Percentiles rank a stretch among this genome's conserved stretches.
Evolutionary conservation across 768 basidiomycete species (phyloP).

Genomic region (Fomitopsis serialis): DNA sequence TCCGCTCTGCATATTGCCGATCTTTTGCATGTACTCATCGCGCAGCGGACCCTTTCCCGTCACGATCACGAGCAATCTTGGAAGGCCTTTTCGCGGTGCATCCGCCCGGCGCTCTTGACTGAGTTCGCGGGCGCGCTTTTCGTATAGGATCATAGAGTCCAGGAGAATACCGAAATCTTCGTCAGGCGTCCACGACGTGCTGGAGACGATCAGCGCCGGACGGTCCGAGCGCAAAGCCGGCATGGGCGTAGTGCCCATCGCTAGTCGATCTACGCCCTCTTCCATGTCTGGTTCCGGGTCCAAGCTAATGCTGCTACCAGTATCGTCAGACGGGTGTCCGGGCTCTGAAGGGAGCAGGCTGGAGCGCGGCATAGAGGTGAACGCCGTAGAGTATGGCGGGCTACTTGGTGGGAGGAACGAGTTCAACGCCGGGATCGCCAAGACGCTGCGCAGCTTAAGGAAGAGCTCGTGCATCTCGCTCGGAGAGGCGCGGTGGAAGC

Average conservation of each 20-base stretch:
- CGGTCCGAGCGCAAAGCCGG: conserved; percentile 63
- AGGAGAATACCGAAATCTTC: conserved; percentile 90
- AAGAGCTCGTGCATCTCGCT: conserved; percentile 74
- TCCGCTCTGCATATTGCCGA: conserved; percentile 49
- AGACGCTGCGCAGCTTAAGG: conserved; percentile 43
- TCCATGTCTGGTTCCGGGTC: conserved; percentile 13
- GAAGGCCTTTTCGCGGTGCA: conserved; percentile 34
- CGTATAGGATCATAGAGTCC: conserved; percentile 67
- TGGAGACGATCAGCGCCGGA: conserved; percentile 83
- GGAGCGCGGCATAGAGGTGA: conserved; percentile 43
- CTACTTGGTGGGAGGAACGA: conserved; percentile 50
- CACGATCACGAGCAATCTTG: conserved; percentile 76
- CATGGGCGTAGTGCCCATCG: conserved; percentile 24
- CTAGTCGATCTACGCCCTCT: conserved; percentile 14
- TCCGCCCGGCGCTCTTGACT: conserved; percentile 7
- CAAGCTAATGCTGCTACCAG: conserved; percentile 7
- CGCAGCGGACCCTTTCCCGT: conserved; percentile 88
- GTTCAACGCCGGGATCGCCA: conserved; percentile 42
- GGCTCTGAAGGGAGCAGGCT: conserved; percentile 3
- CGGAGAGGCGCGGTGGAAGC: conserved; percentile 68
- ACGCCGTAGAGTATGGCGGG: conserved; percentile 55
- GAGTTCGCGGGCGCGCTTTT: conserved; percentile 43
- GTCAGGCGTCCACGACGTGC: conserved; percentile 96
- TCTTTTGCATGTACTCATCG: conserved; percentile 65
- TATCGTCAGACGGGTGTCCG: neutral